Percentiles rank a stretch among this genome's conserved stretches.
phyloP scores from a whole-genome alignment of 2,329 filamentous ascomycete species.

The Colletotrichum eleusines region DNA sequence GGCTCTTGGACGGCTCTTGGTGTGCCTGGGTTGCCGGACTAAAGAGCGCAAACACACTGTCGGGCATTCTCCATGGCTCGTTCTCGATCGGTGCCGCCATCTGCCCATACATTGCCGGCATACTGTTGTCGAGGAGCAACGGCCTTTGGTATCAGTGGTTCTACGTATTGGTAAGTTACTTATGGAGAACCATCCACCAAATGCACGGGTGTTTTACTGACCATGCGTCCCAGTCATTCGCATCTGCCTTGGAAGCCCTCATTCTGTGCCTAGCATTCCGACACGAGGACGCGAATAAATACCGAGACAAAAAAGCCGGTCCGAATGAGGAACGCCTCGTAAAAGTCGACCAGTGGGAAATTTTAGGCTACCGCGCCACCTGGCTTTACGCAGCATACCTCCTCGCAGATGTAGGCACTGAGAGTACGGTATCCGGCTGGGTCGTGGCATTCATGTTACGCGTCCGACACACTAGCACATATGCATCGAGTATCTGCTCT shows the following conservation, averaged over 20 bases:
- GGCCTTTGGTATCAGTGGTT: constrained; percentile 80
- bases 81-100: constrained; percentile 80
- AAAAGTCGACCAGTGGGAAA: constrained; percentile 19
- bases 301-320: constrained; percentile 60
- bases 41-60: constrained; percentile 60
- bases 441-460: constrained; percentile 59
- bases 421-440: constrained; percentile 60
- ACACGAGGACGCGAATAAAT: constrained; percentile 67
- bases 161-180: constrained; percentile 73
- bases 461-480: constrained; percentile 51
- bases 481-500: constrained; percentile 54
- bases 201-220: neutral
- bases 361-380: constrained; percentile 51
- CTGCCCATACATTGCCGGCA: constrained; percentile 76
- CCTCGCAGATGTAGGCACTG: constrained; percentile 58
- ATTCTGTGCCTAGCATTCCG: constrained; percentile 71
- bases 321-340: constrained; percentile 37
- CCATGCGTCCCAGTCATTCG: constrained; percentile 46
- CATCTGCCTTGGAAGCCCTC: constrained; percentile 67
- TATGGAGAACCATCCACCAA: rapidly evolving
- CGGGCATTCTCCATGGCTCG: constrained; percentile 78
- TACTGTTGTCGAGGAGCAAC: constrained; percentile 73
- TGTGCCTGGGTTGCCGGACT: constrained; percentile 59
- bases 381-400: constrained; percentile 59
- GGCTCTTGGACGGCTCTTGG: constrained; percentile 58